Percentiles rank a stretch among this genome's conserved stretches.
These are phyloP conservation scores for Nakazawaea ishiwadae DNA, from an alignment of 805 yeast species.

Conservation along the genomic window DNA sequence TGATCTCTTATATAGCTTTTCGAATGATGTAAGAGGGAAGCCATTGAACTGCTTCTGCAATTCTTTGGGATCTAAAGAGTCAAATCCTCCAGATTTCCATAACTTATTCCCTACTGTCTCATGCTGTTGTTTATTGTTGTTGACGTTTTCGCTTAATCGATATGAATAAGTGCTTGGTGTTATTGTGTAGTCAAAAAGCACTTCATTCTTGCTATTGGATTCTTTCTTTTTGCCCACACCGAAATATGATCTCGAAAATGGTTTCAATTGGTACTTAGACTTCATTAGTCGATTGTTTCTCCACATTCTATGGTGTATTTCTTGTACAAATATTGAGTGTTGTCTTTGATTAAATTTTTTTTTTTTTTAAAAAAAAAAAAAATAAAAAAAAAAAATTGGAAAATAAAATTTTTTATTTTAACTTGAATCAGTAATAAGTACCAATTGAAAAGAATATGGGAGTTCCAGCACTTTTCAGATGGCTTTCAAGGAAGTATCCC, in stretches of 20 bases:
- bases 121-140: not conserved
- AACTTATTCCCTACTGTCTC: constrained; percentile 11
- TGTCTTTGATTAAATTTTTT: no score
- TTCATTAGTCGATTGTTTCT: no score
- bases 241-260: no score
- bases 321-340: no score
- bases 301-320: no score
- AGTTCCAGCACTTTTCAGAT: constrained; percentile 96
- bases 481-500: constrained; percentile 92
- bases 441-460: constrained; percentile 49
- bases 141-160: constrained; percentile 10
- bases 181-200: constrained; percentile 16
- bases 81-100: constrained; percentile 31
- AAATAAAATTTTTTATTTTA: not conserved
- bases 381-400: not conserved
- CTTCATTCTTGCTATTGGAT: not conserved
- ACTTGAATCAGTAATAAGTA: no score
- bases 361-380: not conserved
- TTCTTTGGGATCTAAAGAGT: constrained; percentile 26
- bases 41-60: constrained; percentile 33
- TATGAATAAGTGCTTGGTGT: constrained; percentile 19
- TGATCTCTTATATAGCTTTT: constrained; percentile 26
- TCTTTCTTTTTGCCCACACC: not conserved
- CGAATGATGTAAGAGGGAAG: constrained; percentile 37
- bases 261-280: no score